Percentiles rank a stretch among this genome's conserved stretches.
Evolutionary conservation across 176 grass and related monocot genomes (phyloP).

Genomic region (Panicum miliaceum): DNA sequence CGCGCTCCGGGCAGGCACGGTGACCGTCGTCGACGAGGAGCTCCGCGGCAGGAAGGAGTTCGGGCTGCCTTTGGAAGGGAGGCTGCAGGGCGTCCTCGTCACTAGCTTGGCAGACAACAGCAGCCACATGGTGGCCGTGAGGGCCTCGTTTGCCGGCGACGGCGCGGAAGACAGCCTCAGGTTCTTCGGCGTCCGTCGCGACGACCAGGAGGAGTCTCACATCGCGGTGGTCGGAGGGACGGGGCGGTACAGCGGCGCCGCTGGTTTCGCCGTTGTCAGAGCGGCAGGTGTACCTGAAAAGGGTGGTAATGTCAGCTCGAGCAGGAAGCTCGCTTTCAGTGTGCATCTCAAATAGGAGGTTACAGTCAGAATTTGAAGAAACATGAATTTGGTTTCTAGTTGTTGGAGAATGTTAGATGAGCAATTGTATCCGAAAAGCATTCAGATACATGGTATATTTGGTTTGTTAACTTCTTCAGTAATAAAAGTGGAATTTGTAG

Average conservation of each 20-base stretch:
- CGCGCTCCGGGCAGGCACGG: constrained; percentile 35
- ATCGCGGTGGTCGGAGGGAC: constrained; percentile 77
- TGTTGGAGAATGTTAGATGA: background rate
- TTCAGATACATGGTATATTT: background rate
- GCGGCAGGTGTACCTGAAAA: background rate
- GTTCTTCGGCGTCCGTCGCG: constrained; percentile 63
- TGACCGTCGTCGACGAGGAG: constrained; percentile 60
- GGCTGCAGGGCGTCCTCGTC: constrained; percentile 67
- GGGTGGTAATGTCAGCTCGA: constrained; percentile 4
- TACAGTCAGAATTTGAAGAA: background rate
- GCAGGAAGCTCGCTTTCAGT: constrained; percentile 48
- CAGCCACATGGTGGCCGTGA: constrained; percentile 61
- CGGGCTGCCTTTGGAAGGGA: constrained; percentile 46
- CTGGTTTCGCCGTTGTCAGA: constrained; percentile 61
- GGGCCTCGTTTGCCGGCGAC: constrained; percentile 49
- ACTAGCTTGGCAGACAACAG: constrained; percentile 46
- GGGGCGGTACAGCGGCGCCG: constrained; percentile 47
- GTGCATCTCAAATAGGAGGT: constrained; percentile 57
- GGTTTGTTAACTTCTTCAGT: background rate
- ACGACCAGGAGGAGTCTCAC: constrained; percentile 53
- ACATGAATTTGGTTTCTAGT: background rate
- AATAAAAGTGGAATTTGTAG: background rate
- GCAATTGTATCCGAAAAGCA: background rate
- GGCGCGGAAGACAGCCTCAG: constrained; percentile 56
- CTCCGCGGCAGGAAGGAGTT: constrained; percentile 47